These are phyloP conservation scores for Mycena filopes DNA, from an alignment of 768 basidiomycete species.

Conservation along the genomic window DNA sequence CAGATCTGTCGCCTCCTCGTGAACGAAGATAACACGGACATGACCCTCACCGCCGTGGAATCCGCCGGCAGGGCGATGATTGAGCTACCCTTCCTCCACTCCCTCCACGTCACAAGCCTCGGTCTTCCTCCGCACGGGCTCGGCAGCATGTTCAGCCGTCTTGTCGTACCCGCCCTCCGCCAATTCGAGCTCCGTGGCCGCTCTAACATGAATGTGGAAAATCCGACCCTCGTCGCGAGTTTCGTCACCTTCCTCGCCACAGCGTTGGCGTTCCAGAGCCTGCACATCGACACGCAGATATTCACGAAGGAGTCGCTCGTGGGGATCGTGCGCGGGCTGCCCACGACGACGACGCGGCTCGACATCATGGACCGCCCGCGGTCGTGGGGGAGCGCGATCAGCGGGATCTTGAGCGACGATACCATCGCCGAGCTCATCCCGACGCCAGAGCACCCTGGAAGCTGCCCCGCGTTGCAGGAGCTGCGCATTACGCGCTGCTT, in stretches of 20 bases:
- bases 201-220: too few relatives aligned
- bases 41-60: too few relatives aligned
- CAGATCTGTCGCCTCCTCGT: too few relatives aligned
- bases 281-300: not conserved
- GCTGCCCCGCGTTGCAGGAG: not conserved
- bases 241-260: not conserved
- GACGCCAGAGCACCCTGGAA: not conserved
- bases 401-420: not conserved
- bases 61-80: not conserved
- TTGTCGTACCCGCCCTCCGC: not conserved
- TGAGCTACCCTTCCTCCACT: not conserved
- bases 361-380: not conserved
- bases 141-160: not conserved
- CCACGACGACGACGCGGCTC: not conserved
- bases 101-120: not conserved
- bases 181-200: not conserved
- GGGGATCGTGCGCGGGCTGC: not conserved
- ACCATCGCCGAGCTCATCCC: not conserved
- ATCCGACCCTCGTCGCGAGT: not conserved
- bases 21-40: too few relatives aligned
- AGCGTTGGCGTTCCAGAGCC: not conserved
- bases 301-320: not conserved
- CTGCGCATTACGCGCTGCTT: not conserved
- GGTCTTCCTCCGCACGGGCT: not conserved
- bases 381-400: not conserved